Conservation (phyloP, 495 filamentous ascomycete species). For the Hypoxylon rickii region DNA sequence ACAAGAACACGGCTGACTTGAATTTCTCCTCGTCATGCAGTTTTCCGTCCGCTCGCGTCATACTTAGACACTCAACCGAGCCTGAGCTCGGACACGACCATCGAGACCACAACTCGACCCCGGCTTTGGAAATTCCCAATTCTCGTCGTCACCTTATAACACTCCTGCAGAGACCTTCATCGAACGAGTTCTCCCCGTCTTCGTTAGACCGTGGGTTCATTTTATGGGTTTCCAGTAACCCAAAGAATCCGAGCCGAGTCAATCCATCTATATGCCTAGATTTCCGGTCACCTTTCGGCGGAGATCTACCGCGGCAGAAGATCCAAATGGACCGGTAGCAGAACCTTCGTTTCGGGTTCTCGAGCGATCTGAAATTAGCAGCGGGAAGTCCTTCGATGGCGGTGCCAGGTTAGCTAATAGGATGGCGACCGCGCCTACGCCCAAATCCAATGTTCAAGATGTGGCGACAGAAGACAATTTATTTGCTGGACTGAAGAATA, state of each 20-base stretch:
- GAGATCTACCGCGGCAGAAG: constrained; percentile 55
- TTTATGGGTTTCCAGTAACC: constrained; percentile 36
- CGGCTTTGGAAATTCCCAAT: constrained; percentile 9
- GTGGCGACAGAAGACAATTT: constrained; percentile 58
- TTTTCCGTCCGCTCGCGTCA: constrained; percentile 32
- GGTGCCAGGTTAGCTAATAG: constrained; percentile 39
- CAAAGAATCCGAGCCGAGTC: constrained; percentile 27
- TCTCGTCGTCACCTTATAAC: constrained; percentile 8
- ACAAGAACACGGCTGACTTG: constrained; percentile 39
- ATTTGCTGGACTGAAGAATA: constrained; percentile 57
- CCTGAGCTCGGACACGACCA: constrained; percentile 10
- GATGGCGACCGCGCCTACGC: constrained; percentile 33
- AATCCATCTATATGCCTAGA: constrained; percentile 56
- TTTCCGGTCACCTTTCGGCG: constrained; percentile 57
- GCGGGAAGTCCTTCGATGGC: constrained; percentile 50
- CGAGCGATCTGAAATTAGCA: constrained; percentile 46
- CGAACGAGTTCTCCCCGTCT: constrained; percentile 17
- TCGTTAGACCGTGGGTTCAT: constrained; percentile 4
- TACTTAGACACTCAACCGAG: constrained; percentile 14
- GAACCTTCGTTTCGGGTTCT: constrained; percentile 55
- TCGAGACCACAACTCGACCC: constrained; percentile 20
- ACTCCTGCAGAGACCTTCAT: constrained; percentile 7
- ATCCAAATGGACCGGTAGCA: constrained; percentile 50
- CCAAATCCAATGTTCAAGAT: constrained; percentile 36
- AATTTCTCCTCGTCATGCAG: constrained; percentile 40